phyloP scores from a whole-genome alignment of 768 basidiomycete genomes.

The Lyophyllum semitale region DNA sequence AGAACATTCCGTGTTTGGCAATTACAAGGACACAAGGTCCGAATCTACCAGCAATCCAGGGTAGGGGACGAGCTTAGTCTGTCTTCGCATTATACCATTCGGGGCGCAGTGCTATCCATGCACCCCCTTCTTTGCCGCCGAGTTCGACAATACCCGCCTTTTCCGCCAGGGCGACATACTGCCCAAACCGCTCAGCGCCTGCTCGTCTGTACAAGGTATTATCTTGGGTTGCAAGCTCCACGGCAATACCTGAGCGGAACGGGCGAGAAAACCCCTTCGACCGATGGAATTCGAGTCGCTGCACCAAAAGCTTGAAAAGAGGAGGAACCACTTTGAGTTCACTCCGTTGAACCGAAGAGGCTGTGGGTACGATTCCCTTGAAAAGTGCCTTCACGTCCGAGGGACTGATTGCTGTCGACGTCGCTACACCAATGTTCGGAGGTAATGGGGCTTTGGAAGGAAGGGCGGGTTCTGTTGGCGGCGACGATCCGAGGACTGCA shows the following conservation, averaged over 20 bases:
- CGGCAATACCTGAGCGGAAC: constrained; percentile 39
- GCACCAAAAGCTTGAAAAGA: constrained; percentile 37
- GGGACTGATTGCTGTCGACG: neutral
- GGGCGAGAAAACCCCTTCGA: constrained; percentile 31
- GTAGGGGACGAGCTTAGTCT: constrained; percentile 2
- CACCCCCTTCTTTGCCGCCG: constrained; percentile 37
- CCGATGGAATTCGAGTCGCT: constrained; percentile 30
- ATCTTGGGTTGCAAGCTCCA: constrained; percentile 28
- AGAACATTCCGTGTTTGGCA: constrained; percentile 1
- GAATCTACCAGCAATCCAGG: neutral
- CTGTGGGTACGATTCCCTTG: neutral
- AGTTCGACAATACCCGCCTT: constrained; percentile 38
- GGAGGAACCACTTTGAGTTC: constrained; percentile 14
- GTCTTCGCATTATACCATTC: constrained; percentile 25
- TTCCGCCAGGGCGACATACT: constrained; percentile 41
- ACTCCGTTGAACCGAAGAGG: neutral
- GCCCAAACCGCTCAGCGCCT: constrained; percentile 40
- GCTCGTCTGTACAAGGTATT: constrained; percentile 36
- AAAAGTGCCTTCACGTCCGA: neutral
- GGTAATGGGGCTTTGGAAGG: neutral
- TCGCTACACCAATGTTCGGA: neutral
- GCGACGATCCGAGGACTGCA: neutral
- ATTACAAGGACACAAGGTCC: neutral
- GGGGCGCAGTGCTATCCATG: constrained; percentile 40
- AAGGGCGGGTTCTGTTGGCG: neutral